A percentile compares a stretch with the other conserved stretches of the same genome.
Evolutionary conservation across 768 basidiomycete genomes (phyloP).

Genomic region (Rhodotorula taiwanensis): DNA sequence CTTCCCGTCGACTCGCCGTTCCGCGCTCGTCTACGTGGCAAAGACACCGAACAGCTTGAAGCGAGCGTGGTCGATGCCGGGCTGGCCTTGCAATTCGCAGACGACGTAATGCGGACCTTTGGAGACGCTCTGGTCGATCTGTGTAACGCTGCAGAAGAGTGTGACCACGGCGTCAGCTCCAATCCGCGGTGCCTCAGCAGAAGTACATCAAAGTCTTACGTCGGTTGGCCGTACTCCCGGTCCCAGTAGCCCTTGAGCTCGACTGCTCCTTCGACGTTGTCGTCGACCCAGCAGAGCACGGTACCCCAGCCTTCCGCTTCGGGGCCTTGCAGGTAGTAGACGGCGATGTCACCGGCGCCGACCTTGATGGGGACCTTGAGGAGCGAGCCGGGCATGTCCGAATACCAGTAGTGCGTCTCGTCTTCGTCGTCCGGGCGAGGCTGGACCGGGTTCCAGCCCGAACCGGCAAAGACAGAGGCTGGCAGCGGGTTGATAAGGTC

Average conservation of each 20-base stretch:
- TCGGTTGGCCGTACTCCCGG: conserved; percentile 56
- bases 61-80: conserved; percentile 65
- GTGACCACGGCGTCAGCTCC: not conserved
- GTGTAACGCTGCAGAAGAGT: conserved; percentile 54
- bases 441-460: conserved; percentile 72
- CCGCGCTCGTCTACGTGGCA: conserved; percentile 52
- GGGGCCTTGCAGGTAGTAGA: conserved; percentile 81
- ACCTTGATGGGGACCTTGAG: conserved; percentile 75
- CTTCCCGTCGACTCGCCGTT: not conserved
- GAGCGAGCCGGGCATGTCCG: conserved; percentile 72
- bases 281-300: conserved; percentile 95
- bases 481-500: conserved; percentile 96
- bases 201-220: conserved; percentile 51
- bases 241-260: conserved; percentile 63
- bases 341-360: conserved; percentile 82
- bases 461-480: conserved; percentile 84
- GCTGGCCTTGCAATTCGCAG: conserved; percentile 79
- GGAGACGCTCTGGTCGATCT: conserved; percentile 82
- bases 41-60: conserved; percentile 93
- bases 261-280: conserved; percentile 73
- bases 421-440: conserved; percentile 49
- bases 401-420: conserved; percentile 81
- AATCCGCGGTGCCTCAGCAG: conserved; percentile 4
- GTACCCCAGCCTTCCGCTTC: conserved; percentile 53
- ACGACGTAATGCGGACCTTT: conserved; percentile 89